Evolutionary conservation across 1,284 basidiomycete species (phyloP), one percentile per base, ranked within the genome.

Genomic region (Psilocybe mexicana): DNA sequence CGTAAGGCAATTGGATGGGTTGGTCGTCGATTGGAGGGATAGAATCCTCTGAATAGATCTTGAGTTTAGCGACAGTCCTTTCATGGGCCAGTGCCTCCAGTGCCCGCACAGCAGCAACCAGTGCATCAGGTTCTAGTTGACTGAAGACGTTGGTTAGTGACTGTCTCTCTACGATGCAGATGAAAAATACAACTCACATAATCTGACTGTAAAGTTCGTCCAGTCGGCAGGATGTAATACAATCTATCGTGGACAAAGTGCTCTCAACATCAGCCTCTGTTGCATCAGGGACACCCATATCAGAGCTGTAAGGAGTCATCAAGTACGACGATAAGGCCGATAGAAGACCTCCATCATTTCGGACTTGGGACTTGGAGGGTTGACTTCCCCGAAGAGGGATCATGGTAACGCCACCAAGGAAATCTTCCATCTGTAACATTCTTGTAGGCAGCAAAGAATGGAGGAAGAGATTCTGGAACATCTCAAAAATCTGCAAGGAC

Each of bases 341-440:
- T 24, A 99, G 80, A 25, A 99, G 79, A 18, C 97, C 97, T 55
- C 91, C 91, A 61, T 98, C 95, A 47, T 83, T 83, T 65, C 93
- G 78, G 14, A 87, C 78, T 53, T 86, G 79, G 24, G 84, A 74
- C 26, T 84, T 81, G n/a, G 83, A 79, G 0, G 91, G 87, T 56
- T 87, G 83, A 54, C 84, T 84, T 42, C 92, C 84, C 64, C 90
- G 86, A 35, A 96, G 79, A 33, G 96, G 94, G 65, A 98, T 97
- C 72, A 88, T 90, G 2, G 92, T 92, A 18, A 88, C 85, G 6
- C 92, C 92, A 26, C 93, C 93, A 12, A 97, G 79, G 74, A 98
- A 98, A 71, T 98, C 96, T 70, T 96, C 94, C 92, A 98, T 96
- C 69, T 93, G 90, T n/a, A 96, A 78, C 87, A 99, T 92, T 53